phyloP scores from a whole-genome alignment of 2,329 filamentous ascomycete species.

The Fusarium bulbicola region DNA sequence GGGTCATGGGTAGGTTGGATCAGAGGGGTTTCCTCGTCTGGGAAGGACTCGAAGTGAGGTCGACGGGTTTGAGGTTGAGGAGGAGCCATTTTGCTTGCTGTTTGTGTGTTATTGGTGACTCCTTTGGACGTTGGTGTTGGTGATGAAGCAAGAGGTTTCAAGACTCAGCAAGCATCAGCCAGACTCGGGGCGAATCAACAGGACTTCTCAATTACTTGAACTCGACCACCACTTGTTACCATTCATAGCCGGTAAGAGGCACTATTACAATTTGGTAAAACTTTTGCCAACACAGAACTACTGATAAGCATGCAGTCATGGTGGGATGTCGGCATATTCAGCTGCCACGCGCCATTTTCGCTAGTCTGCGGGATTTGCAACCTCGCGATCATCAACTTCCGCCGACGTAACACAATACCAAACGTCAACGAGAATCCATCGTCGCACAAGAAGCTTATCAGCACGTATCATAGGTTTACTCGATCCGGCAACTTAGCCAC shows the following conservation, averaged over 20 bases:
- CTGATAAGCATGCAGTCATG: slow-evolving; percentile 1
- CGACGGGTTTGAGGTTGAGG: background rate
- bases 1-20: background rate
- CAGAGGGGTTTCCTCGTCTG: slow-evolving; percentile 35
- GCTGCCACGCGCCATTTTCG: background rate
- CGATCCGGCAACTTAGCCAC: slow-evolving; percentile 41
- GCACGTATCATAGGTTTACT: slow-evolving; percentile 4
- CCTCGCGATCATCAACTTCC: background rate
- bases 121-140: background rate
- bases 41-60: background rate
- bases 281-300: background rate
- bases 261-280: background rate
- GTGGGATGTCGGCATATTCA: background rate
- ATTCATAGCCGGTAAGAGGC: background rate
- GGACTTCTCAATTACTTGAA: background rate
- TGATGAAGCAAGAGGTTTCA: background rate
- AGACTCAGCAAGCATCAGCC: background rate
- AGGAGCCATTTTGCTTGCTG: background rate
- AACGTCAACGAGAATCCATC: background rate
- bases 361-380: background rate
- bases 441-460: slow-evolving; percentile 5
- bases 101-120: background rate
- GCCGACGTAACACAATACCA: background rate
- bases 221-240: background rate
- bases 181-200: background rate